Evolutionary conservation across 192 early-diverging fungal species (phyloP).

Genomic region (Coemansia sp.): DNA sequence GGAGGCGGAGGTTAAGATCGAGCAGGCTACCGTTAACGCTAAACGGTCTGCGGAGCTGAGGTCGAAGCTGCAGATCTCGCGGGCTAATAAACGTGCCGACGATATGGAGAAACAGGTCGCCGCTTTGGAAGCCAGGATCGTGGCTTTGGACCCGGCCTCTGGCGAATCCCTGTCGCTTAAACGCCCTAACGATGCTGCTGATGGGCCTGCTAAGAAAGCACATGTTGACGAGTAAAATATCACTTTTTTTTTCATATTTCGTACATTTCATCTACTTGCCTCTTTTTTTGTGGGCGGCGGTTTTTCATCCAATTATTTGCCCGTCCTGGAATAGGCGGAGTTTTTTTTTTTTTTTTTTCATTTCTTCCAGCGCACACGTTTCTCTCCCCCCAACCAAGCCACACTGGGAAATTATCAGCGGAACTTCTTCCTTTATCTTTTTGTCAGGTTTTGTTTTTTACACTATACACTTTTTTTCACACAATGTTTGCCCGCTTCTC

Average conservation of each 20-base stretch:
- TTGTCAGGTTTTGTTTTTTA: background rate
- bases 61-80: slow-evolving; percentile 47
- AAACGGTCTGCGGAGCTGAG: slow-evolving; percentile 52
- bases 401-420: background rate
- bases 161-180: slow-evolving; percentile 21
- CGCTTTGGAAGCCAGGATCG: slow-evolving; percentile 26
- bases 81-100: slow-evolving; percentile 48
- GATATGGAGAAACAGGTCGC: slow-evolving; percentile 43
- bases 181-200: slow-evolving; percentile 22
- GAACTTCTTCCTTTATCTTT: slow-evolving; percentile 5
- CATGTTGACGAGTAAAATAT: slow-evolving; percentile 21
- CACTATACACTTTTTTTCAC: background rate
- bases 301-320: background rate
- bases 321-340: background rate
- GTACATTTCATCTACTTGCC: background rate
- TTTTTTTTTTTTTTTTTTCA: background rate
- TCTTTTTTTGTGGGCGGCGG: background rate
- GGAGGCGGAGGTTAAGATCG: slow-evolving; percentile 45
- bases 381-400: background rate
- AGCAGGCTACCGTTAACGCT: slow-evolving; percentile 29
- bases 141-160: background rate
- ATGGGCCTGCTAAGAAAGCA: slow-evolving; percentile 42
- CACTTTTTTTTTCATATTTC: background rate
- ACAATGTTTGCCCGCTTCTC: slow-evolving; percentile 38
- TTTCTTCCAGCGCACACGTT: background rate